Evolutionary conservation across 805 yeast genomes (phyloP).

Genomic region (Candida krabiensis): DNA sequence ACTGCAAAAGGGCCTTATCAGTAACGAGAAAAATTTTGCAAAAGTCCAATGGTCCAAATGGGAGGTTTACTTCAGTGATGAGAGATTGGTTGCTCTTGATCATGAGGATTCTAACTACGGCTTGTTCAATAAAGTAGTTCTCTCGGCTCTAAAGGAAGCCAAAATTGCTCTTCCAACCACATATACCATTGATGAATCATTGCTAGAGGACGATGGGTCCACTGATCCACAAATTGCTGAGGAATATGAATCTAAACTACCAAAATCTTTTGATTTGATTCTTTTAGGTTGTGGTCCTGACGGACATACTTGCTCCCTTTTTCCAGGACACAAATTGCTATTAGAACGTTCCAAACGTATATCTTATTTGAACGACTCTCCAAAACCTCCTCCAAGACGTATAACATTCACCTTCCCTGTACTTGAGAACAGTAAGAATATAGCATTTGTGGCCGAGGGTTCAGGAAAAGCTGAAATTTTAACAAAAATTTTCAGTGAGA

Average conservation of each 20-base stretch:
- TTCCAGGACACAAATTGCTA: conserved; percentile 78
- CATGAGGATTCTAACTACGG: conserved; percentile 88
- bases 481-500: conserved; percentile 62
- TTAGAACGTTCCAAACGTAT: conserved; percentile 52
- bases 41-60: conserved; percentile 67
- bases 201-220: conserved; percentile 56
- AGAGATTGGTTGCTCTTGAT: conserved; percentile 80
- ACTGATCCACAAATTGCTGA: conserved; percentile 55
- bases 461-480: conserved; percentile 75
- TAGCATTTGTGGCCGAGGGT: conserved; percentile 90
- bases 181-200: conserved; percentile 61
- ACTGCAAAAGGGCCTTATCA: conserved; percentile 63
- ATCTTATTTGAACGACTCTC: conserved; percentile 74
- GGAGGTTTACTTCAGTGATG: conserved; percentile 87
- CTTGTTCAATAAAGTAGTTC: conserved; percentile 64
- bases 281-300: conserved; percentile 93
- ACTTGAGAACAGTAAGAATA: conserved; percentile 48
- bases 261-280: conserved; percentile 60
- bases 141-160: conserved; percentile 44
- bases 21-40: conserved; percentile 44
- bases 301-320: conserved; percentile 91
- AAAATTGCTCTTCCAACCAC: conserved; percentile 55
- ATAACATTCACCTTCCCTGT: conserved; percentile 85
- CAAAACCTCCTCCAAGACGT: conserved; percentile 93
- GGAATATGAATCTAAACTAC: conserved; percentile 61